Percentiles rank a stretch among this genome's conserved stretches.
Conservation (phyloP, 371 early-diverging fungal species). For the Blakeslea trispora region DNA sequence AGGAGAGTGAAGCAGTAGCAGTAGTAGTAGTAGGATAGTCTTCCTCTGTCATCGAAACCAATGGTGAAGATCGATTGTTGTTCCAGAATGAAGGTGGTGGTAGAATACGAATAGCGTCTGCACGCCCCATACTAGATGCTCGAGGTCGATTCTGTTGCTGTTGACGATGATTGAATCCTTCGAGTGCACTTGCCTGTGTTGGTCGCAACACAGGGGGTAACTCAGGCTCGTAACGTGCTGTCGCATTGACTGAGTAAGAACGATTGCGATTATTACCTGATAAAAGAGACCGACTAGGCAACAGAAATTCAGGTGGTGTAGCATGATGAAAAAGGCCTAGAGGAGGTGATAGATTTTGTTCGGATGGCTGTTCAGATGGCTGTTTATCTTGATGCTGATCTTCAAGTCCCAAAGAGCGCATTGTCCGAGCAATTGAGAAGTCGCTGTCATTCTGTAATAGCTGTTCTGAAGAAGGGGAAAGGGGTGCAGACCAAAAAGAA, state of each 20-base stretch:
- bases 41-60: constrained; percentile 45
- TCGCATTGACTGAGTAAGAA: constrained; percentile 76
- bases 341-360: constrained; percentile 4
- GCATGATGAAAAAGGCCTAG: constrained; percentile 27
- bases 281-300: constrained; percentile 42
- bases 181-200: constrained; percentile 37
- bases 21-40: constrained; percentile 17
- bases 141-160: constrained; percentile 59
- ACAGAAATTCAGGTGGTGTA: constrained; percentile 43
- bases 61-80: constrained; percentile 38
- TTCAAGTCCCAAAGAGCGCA: constrained; percentile 79
- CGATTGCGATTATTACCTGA: constrained; percentile 58
- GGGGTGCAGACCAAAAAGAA: constrained; percentile 58
- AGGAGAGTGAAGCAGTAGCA: constrained; percentile 29
- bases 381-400: constrained; percentile 58
- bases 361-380: constrained; percentile 33
- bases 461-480: constrained; percentile 61
- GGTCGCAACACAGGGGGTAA: constrained; percentile 26
- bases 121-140: constrained; percentile 64
- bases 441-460: constrained; percentile 60
- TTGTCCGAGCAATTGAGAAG: constrained; percentile 68
- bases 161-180: constrained; percentile 47
- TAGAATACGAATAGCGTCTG: constrained; percentile 38
- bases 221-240: constrained; percentile 49
- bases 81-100: constrained; percentile 24